A percentile compares a stretch with the other conserved stretches of the same genome.
These are phyloP conservation scores for Talaromyces marneffei DNA, from an alignment of 2,329 filamentous ascomycete genomes.

Conservation along the genomic window DNA sequence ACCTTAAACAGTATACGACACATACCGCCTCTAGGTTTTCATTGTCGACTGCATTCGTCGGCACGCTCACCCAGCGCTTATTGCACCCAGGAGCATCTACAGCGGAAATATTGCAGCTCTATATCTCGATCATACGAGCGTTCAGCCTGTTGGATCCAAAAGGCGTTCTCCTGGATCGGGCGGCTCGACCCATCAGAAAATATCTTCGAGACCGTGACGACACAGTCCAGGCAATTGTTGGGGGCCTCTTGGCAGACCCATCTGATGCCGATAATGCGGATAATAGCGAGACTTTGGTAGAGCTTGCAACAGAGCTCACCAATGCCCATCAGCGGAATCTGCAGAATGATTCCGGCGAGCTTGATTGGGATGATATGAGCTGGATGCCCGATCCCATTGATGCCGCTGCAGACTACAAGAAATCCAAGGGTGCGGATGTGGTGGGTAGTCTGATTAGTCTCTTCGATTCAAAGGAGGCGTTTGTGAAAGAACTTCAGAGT, in stretches of 20 bases:
- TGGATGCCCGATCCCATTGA: conserved; percentile 93
- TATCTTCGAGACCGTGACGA: conserved; percentile 62
- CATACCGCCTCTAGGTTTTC: conserved; percentile 50
- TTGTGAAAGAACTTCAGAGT: conserved; percentile 88
- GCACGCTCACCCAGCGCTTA: conserved; percentile 49
- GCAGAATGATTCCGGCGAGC: conserved; percentile 53
- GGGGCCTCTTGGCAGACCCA: conserved; percentile 55
- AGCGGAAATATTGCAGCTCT: conserved; percentile 60
- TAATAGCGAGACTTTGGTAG: conserved; percentile 42
- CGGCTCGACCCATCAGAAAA: conserved; percentile 57
- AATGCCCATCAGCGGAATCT: conserved; percentile 38
- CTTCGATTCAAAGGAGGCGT: conserved; percentile 82
- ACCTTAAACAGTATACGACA: conserved; percentile 54
- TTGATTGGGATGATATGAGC: conserved; percentile 86
- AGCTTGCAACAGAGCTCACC: conserved; percentile 50
- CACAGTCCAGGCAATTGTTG: conserved; percentile 60
- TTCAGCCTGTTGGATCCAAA: conserved; percentile 60
- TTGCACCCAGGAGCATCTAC: conserved; percentile 61
- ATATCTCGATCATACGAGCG: conserved; percentile 61
- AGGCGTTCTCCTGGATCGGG: conserved; percentile 61
- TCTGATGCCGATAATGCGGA: conserved; percentile 32
- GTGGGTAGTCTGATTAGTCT: conserved; percentile 84
- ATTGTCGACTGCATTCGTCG: conserved; percentile 50
- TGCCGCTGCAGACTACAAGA: conserved; percentile 84
- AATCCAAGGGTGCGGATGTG: conserved; percentile 82